These are phyloP conservation scores for Chrysosporium keratinophilum DNA, from an alignment of 2,329 filamentous ascomycete species.

Conservation along the genomic window DNA sequence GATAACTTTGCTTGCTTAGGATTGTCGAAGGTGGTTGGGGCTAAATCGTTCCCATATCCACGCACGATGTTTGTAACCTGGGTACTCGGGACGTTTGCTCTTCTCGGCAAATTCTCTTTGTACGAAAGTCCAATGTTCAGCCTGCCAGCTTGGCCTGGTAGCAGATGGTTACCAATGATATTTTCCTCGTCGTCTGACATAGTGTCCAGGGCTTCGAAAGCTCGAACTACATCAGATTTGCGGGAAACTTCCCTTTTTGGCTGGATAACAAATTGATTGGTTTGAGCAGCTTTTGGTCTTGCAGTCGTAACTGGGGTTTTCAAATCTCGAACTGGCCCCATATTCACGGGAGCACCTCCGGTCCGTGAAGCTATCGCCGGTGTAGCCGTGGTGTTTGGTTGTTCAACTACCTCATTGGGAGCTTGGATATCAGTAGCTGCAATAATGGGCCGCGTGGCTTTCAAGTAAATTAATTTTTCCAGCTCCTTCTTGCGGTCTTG, in stretches of 20 bases:
- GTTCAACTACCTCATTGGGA: not conserved
- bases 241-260: not conserved
- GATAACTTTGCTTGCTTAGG: not conserved
- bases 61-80: not conserved
- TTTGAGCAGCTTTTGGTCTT: not conserved
- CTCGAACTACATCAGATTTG: not conserved
- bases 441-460: not conserved
- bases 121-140: not conserved
- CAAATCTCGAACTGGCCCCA: not conserved
- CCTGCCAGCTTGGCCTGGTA: slow-evolving; percentile 17
- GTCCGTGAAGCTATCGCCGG: not conserved
- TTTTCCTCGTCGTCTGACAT: not conserved
- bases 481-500: slow-evolving; percentile 1
- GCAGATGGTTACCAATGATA: slow-evolving; percentile 21
- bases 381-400: not conserved
- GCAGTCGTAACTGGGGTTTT: not conserved
- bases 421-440: not conserved
- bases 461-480: not conserved
- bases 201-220: not conserved
- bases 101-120: not conserved
- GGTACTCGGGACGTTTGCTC: not conserved
- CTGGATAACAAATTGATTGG: not conserved
- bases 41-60: not conserved
- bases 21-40: too few species aligned
- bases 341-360: not conserved